Percentiles rank a stretch among this genome's conserved stretches.
Evolutionary conservation across 805 yeast species (phyloP).

Genomic region (Yamadazyma tumulicola): DNA sequence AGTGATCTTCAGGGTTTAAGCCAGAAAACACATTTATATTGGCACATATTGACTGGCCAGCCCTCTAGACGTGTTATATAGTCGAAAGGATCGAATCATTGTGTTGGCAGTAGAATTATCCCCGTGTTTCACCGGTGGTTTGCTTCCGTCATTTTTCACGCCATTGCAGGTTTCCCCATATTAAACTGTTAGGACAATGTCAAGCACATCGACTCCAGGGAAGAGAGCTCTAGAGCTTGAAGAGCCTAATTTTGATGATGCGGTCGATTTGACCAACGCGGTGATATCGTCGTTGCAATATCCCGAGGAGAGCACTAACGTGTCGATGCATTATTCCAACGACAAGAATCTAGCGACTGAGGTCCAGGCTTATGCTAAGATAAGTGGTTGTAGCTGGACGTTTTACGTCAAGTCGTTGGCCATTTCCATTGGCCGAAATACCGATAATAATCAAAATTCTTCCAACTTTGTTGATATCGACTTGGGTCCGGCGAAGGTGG

Average conservation of each 20-base stretch:
- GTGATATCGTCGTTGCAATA: conserved; percentile 65
- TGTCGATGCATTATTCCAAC: conserved; percentile 69
- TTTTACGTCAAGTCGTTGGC: conserved; percentile 79
- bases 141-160: too few species aligned
- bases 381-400: conserved; percentile 93
- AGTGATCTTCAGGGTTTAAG: conserved; percentile 13
- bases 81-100: too few species aligned
- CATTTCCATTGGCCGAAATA: conserved; percentile 83
- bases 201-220: conserved; percentile 25
- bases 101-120: not conserved
- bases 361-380: conserved; percentile 97
- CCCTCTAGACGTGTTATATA: too few species aligned
- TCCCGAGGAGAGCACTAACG: conserved; percentile 75
- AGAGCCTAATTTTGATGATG: conserved; percentile 50
- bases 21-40: too few species aligned
- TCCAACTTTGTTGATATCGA: conserved; percentile 65
- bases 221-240: conserved; percentile 23
- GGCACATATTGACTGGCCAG: too few species aligned
- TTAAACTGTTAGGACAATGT: conserved; percentile 16
- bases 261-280: conserved; percentile 64
- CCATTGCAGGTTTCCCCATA: too few species aligned
- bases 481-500: conserved; percentile 96
- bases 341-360: conserved; percentile 66
- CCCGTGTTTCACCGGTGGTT: too few species aligned
- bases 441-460: conserved; percentile 30